These are phyloP conservation scores for Agrostemma githago DNA, from an alignment of 148 eudicot species.

Conservation along the genomic window DNA sequence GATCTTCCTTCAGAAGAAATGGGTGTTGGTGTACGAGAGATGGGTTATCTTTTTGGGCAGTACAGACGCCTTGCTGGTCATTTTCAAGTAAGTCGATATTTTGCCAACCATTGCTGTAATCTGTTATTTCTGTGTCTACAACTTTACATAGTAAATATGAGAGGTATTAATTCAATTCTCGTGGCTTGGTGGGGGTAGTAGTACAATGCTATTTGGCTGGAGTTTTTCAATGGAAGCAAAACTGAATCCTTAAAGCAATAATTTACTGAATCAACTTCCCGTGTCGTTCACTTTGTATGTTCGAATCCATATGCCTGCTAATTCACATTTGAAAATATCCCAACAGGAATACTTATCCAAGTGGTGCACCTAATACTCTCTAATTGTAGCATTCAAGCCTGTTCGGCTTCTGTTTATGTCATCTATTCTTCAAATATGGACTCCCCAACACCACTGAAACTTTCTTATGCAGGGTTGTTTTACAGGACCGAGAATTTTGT, in stretches of 20 bases:
- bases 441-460: neutral
- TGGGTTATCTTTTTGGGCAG: constrained; percentile 95
- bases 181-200: too few relatives aligned
- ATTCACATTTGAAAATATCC: neutral
- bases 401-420: neutral
- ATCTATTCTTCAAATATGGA: neutral
- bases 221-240: neutral
- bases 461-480: constrained; percentile 82
- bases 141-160: neutral
- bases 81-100: constrained; percentile 55
- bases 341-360: neutral
- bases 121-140: neutral
- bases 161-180: too few relatives aligned
- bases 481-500: constrained; percentile 85
- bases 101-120: neutral
- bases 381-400: neutral
- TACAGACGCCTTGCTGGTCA: constrained; percentile 91
- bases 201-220: too few relatives aligned
- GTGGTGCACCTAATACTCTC: neutral
- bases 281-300: neutral
- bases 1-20: constrained; percentile 99
- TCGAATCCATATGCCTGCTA: too few relatives aligned
- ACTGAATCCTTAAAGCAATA: neutral
- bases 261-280: neutral
- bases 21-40: constrained; percentile 96